Percentiles rank a stretch among this genome's conserved stretches.
Conservation (phyloP, 495 filamentous ascomycete species). For the Aspergillus sclerotiicarbonarius region DNA sequence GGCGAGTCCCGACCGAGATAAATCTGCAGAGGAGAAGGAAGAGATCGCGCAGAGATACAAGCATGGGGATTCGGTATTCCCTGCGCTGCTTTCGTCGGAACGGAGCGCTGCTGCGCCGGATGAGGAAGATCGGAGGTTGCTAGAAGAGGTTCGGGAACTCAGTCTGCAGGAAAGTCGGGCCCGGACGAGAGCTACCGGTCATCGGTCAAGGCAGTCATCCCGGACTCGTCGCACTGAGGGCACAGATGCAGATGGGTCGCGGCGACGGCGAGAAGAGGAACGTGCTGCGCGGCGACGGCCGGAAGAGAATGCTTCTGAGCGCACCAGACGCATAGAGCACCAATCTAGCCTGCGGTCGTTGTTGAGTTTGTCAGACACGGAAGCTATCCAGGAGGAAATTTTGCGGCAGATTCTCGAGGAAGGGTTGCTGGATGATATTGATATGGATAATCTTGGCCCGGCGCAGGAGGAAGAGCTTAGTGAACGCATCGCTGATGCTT, state of each 20-base stretch:
- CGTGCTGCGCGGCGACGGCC: slow-evolving; percentile 30
- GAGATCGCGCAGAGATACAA: slow-evolving; percentile 69
- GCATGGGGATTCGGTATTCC: slow-evolving; percentile 69
- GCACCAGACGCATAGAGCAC: slow-evolving; percentile 66
- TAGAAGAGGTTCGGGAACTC: slow-evolving; percentile 67
- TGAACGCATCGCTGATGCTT: slow-evolving; percentile 84
- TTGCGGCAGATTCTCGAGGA: slow-evolving; percentile 85
- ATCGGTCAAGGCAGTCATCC: slow-evolving; percentile 21
- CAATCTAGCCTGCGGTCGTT: slow-evolving; percentile 83
- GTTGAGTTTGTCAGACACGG: slow-evolving; percentile 72
- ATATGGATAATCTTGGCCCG: slow-evolving; percentile 75
- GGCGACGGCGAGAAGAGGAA: slow-evolving; percentile 47
- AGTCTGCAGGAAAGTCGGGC: slow-evolving; percentile 63
- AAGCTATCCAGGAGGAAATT: slow-evolving; percentile 86
- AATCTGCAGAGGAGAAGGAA: slow-evolving; percentile 64
- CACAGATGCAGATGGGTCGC: slow-evolving; percentile 32
- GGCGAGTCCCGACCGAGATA: slow-evolving; percentile 69
- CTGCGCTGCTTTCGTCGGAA: slow-evolving; percentile 15
- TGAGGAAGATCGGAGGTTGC: slow-evolving; percentile 64
- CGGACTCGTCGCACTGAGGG: slow-evolving; percentile 28
- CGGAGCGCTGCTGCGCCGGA: slow-evolving; percentile 37
- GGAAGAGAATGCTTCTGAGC: slow-evolving; percentile 21
- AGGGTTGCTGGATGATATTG: slow-evolving; percentile 79
- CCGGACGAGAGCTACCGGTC: slow-evolving; percentile 32
- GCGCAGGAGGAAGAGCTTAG: slow-evolving; percentile 81